Percentiles rank a stretch among this genome's conserved stretches.
phyloP scores from a whole-genome alignment of 2,329 filamentous ascomycete genomes.

The Raffaelea albimanens region DNA sequence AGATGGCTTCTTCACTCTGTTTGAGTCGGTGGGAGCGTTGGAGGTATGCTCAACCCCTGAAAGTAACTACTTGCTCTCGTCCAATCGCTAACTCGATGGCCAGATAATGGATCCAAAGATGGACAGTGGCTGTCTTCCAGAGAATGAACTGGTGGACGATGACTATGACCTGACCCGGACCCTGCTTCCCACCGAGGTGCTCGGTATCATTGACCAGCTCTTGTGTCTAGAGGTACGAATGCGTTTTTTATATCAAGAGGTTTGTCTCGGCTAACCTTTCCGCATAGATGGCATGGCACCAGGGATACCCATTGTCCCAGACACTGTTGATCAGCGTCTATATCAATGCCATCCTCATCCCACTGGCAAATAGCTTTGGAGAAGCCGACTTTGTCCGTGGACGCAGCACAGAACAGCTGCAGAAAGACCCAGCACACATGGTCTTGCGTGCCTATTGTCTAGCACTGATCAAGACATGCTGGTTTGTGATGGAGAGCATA shows the following conservation, averaged over 20 bases:
- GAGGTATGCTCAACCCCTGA: constrained; percentile 40
- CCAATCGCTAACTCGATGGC: neutral
- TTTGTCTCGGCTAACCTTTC: no score
- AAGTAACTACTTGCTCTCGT: constrained; percentile 8
- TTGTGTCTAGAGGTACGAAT: constrained; percentile 69
- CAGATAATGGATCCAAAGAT: constrained; percentile 99
- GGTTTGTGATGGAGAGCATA: constrained; percentile 67
- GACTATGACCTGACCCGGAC: constrained; percentile 64
- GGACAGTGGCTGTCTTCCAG: constrained; percentile 81
- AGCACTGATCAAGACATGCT: constrained; percentile 73
- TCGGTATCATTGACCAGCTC: constrained; percentile 91
- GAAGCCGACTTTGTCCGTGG: constrained; percentile 53
- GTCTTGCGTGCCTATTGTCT: constrained; percentile 80
- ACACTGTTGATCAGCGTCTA: constrained; percentile 91
- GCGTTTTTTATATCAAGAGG: neutral
- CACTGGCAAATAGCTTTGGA: constrained; percentile 52
- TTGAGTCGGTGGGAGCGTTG: constrained; percentile 82
- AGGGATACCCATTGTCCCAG: constrained; percentile 90
- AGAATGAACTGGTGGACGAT: constrained; percentile 74
- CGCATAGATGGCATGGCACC: constrained; percentile 89
- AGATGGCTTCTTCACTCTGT: constrained; percentile 88
- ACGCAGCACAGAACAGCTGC: constrained; percentile 30
- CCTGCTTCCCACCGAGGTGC: constrained; percentile 66
- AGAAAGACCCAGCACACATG: constrained; percentile 25
- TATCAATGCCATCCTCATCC: constrained; percentile 72